These are phyloP conservation scores for Imleria badia DNA, from an alignment of 768 basidiomycete genomes.

Conservation along the genomic window DNA sequence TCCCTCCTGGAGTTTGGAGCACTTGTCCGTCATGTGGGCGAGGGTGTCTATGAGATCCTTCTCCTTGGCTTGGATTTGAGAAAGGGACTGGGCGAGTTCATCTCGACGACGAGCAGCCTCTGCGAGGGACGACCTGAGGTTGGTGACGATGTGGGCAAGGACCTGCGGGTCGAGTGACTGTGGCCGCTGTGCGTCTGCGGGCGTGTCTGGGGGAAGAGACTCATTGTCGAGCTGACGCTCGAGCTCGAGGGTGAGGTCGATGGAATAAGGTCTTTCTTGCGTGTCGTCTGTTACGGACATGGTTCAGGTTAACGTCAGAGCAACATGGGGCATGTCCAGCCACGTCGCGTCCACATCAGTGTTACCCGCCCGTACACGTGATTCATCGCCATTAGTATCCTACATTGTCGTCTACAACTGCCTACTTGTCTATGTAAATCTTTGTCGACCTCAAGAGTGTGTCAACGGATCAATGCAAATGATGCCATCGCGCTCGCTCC, in stretches of 20 bases:
- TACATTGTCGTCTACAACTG: slow-evolving; percentile 3
- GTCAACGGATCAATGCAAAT: slow-evolving; percentile 87
- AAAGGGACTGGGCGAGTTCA: slow-evolving; percentile 54
- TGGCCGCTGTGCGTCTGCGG: slow-evolving; percentile 35
- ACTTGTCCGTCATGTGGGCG: slow-evolving; percentile 64
- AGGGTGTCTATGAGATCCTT: slow-evolving; percentile 63
- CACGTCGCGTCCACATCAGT: slow-evolving; percentile 8
- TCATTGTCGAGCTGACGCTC: slow-evolving; percentile 74
- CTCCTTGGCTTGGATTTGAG: slow-evolving; percentile 51
- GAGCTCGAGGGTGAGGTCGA: slow-evolving; percentile 78
- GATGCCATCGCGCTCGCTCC: slow-evolving; percentile 90
- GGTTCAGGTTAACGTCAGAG: slow-evolving; percentile 4
- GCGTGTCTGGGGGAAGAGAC: slow-evolving; percentile 50
- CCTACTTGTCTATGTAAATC: slow-evolving; percentile 12
- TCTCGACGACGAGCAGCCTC: slow-evolving; percentile 73
- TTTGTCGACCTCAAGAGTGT: slow-evolving; percentile 44
- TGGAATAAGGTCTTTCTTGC: slow-evolving; percentile 45
- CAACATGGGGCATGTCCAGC: background rate
- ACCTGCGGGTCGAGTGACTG: slow-evolving; percentile 71
- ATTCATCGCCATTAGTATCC: slow-evolving; percentile 8
- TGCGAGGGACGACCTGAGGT: slow-evolving; percentile 63
- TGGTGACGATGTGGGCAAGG: slow-evolving; percentile 71
- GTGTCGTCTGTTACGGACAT: slow-evolving; percentile 33
- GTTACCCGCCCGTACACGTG: slow-evolving; percentile 11
- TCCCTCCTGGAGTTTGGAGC: slow-evolving; percentile 54